A percentile compares a stretch with the other conserved stretches of the same genome.
phyloP scores from a whole-genome alignment of 1,284 basidiomycete species.

The Malassezia sp. region DNA sequence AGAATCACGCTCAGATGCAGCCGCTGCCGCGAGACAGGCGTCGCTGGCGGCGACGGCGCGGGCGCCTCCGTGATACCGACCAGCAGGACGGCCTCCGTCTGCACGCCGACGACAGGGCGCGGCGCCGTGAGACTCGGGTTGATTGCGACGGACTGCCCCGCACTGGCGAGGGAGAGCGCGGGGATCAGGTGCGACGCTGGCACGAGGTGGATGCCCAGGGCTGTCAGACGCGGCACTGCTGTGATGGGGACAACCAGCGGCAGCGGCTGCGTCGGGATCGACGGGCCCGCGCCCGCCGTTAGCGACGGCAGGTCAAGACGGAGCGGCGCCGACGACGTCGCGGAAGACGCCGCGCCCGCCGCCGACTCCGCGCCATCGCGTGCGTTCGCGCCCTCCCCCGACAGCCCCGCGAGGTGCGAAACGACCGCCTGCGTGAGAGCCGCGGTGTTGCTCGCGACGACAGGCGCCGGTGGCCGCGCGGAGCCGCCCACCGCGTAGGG shows the following conservation, averaged over 20 bases:
- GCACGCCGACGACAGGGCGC: slow-evolving; percentile 27
- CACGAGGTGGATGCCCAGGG: slow-evolving; percentile 32
- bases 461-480: not conserved
- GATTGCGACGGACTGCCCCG: slow-evolving; percentile 15
- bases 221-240: slow-evolving; percentile 29
- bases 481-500: not conserved
- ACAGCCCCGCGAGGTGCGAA: slow-evolving; percentile 10
- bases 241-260: slow-evolving; percentile 40
- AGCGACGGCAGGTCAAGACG: slow-evolving; percentile 1
- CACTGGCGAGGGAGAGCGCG: slow-evolving; percentile 21
- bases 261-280: slow-evolving; percentile 38
- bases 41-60: slow-evolving; percentile 6
- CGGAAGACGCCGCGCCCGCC: not conserved
- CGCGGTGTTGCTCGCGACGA: slow-evolving; percentile 2
- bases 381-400: not conserved
- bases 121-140: slow-evolving; percentile 21
- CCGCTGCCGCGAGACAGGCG: slow-evolving; percentile 26
- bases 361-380: not conserved
- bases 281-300: slow-evolving; percentile 5
- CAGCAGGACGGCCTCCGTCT: slow-evolving; percentile 35
- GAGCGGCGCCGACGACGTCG: slow-evolving; percentile 1
- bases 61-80: slow-evolving; percentile 37
- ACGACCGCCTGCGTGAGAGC: slow-evolving; percentile 10
- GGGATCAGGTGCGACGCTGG: slow-evolving; percentile 35
- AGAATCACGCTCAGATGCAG: slow-evolving; percentile 39